Conservation (phyloP, 169 alveolate genomes). For the Eimeria acervulina region DNA sequence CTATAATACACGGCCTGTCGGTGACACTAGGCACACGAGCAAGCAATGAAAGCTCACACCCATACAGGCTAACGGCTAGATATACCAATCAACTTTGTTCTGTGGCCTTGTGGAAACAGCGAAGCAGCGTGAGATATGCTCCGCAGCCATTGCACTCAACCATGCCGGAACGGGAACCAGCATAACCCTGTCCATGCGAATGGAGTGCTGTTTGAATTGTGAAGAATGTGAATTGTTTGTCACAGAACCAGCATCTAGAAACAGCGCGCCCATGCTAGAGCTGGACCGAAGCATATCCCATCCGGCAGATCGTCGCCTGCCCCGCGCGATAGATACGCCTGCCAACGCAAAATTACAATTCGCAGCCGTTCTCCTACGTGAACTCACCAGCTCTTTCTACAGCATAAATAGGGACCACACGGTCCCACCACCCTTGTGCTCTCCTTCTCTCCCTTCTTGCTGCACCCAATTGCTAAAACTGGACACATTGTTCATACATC, state of each 20-base stretch:
- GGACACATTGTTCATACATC: not conserved
- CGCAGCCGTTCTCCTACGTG: not conserved
- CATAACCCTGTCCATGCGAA: not conserved
- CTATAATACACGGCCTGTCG: too few species aligned
- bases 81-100: not conserved
- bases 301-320: not conserved
- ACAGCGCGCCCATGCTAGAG: not conserved
- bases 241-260: not conserved
- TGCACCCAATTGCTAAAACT: not conserved
- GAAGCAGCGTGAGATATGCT: not conserved
- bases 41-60: not conserved
- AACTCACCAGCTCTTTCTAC: not conserved
- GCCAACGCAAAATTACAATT: not conserved
- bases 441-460: not conserved
- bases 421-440: not conserved
- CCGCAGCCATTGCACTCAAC: not conserved
- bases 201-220: not conserved
- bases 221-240: not conserved
- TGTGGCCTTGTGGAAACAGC: not conserved
- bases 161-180: not conserved
- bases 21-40: not conserved
- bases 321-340: not conserved
- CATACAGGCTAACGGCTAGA: not conserved
- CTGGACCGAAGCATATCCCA: not conserved
- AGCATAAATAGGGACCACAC: not conserved